Evolutionary conservation across 202 grass and related monocot genomes (phyloP), one percentile per base, ranked within the genome.

Genomic region (Schoenoplectus tabernaemontani): DNA sequence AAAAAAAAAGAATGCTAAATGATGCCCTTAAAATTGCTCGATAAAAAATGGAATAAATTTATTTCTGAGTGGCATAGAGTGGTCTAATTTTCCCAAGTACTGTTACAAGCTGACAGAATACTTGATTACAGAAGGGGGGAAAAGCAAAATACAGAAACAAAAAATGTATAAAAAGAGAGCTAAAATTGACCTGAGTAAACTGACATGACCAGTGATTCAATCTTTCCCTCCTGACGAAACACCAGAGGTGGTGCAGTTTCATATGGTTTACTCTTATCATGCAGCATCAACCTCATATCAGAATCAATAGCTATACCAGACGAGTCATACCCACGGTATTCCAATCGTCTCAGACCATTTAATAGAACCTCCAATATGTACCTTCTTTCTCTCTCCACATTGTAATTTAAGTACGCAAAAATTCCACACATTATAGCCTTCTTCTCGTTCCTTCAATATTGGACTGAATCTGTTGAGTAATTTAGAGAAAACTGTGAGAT

Each of bases 341-440:
- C 93, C 82, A 97, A 88, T 54, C 93, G 91, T 72, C 93, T 86
- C 68, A 97, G 87, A 48, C 93, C 93, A 17, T 91, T 97, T 87
- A 98, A 78, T 81, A 98, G 89, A 36, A 95, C 89, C 83, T 95
- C 91, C 67, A 98, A 78, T 88, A 98, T 92, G 91, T 92, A 89
- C 12, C 91, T 88, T 63, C 95, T 87, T 83, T 95, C 88, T 86
- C 91, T 87, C 83, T 59, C 84, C 81, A 89, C 91, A 77, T 92
- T 98, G 82, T 95, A 95, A 81, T 98, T 98, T 86, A 98, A 88
- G 85, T 95, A 98, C 1, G 95, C 95, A 73, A 98, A 98, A 77
- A 98, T 98, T 81, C 95, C 95, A 76, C 95, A 98, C 95, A 98
- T 98, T 50, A 64, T 80, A 16, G 33, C 57, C 54, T 38, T 39